These are phyloP conservation scores for Clathrus columnatus DNA, from an alignment of 768 basidiomycete species.

Conservation along the genomic window DNA sequence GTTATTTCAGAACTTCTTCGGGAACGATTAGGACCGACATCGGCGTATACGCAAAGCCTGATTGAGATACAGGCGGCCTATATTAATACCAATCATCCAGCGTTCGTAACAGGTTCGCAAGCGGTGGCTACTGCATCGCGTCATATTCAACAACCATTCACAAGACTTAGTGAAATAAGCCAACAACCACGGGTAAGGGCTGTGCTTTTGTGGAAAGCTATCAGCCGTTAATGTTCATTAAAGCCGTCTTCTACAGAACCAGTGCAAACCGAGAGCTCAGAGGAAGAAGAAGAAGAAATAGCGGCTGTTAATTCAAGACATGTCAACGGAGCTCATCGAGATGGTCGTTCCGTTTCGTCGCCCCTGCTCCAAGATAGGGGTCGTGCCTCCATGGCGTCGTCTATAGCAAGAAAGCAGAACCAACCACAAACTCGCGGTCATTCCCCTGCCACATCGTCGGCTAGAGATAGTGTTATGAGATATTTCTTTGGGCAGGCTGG, in stretches of 20 bases:
- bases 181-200: conserved; percentile 44
- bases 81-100: conserved; percentile 98
- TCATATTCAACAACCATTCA: conserved; percentile 16
- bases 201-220: neutral
- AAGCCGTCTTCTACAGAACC: conserved; percentile 62
- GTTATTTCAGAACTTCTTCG: conserved; percentile 93
- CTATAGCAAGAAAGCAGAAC: conserved; percentile 20
- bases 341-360: conserved; percentile 66
- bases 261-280: conserved; percentile 41
- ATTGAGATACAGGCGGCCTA: conserved; percentile 98
- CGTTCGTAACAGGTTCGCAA: conserved; percentile 78
- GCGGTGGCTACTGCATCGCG: conserved; percentile 36
- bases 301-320: conserved; percentile 45
- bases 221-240: conserved; percentile 13
- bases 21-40: conserved; percentile 92
- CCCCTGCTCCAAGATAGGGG: conserved; percentile 68
- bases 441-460: conserved; percentile 30
- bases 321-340: conserved; percentile 46
- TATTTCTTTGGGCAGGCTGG: conserved; percentile 96
- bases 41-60: conserved; percentile 91
- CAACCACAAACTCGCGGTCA: conserved; percentile 16
- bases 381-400: conserved; percentile 33
- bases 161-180: conserved; percentile 34
- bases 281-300: conserved; percentile 56
- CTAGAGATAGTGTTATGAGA: conserved; percentile 89